phyloP scores from a whole-genome alignment of 2,329 filamentous ascomycete genomes.

The Daldinia sp. region DNA sequence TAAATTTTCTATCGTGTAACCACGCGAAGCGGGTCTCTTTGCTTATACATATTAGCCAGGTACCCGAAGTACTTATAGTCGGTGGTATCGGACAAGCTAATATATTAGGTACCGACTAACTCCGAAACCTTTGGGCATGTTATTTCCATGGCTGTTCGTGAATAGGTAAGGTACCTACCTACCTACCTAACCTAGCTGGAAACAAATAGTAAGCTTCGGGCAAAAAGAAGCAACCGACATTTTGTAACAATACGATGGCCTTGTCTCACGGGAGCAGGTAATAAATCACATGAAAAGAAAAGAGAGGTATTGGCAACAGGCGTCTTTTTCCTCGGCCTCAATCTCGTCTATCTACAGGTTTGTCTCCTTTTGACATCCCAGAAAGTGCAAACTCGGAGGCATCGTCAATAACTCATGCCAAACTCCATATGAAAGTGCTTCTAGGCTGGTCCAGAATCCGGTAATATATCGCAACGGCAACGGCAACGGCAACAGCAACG shows the following conservation, averaged over 20 bases:
- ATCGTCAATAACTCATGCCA: conserved; percentile 32
- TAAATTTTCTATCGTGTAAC: background rate
- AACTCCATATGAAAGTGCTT: conserved; percentile 36
- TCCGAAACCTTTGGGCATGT: too few relatives aligned
- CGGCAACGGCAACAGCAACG: conserved; percentile 7
- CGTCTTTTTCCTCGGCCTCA: conserved; percentile 28
- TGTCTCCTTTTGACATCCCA: conserved; percentile 23
- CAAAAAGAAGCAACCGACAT: background rate
- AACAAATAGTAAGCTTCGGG: background rate
- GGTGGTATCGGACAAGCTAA: background rate
- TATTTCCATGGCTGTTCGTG: too few relatives aligned
- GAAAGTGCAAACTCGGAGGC: conserved; percentile 33
- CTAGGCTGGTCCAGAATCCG: conserved; percentile 13
- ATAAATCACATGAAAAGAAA: background rate
- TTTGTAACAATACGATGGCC: background rate
- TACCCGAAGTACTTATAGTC: background rate
- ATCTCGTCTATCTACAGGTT: conserved; percentile 37
- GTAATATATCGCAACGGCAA: conserved; percentile 9
- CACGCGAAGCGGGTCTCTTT: background rate
- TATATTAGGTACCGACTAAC: background rate
- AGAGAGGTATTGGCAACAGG: conserved; percentile 7
- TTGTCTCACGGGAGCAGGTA: background rate
- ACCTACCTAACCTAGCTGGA: background rate
- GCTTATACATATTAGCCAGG: background rate
- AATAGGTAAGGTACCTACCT: background rate